Evolutionary conservation across 2,329 filamentous ascomycete genomes (phyloP).

Genomic region (Thielaviopsis populi): DNA sequence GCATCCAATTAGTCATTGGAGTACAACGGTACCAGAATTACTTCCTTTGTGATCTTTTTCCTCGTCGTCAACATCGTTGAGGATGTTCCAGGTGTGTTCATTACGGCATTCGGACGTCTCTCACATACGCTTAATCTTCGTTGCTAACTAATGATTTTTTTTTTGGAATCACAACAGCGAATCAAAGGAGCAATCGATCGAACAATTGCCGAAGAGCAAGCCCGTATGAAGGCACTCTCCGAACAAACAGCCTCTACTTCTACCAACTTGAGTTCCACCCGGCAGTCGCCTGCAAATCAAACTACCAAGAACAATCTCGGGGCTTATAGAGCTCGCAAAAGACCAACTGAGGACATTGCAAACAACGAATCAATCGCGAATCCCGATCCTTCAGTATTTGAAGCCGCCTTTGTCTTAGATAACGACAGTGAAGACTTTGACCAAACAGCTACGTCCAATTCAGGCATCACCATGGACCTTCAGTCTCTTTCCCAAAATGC

Average conservation of each 20-base stretch:
- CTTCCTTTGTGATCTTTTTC: not conserved
- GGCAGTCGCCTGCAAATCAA: slow-evolving; percentile 23
- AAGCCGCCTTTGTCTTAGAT: slow-evolving; percentile 72
- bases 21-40: not conserved
- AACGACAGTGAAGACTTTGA: slow-evolving; percentile 46
- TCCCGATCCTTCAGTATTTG: slow-evolving; percentile 77
- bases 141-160: not conserved
- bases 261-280: slow-evolving; percentile 27
- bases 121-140: not conserved
- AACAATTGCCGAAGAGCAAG: slow-evolving; percentile 82
- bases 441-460: slow-evolving; percentile 27
- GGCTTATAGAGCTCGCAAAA: slow-evolving; percentile 24
- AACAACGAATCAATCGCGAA: slow-evolving; percentile 32
- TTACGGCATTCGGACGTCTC: too few relatives aligned
- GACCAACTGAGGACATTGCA: slow-evolving; percentile 19
- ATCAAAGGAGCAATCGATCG: slow-evolving; percentile 74
- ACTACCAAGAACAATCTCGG: slow-evolving; percentile 14
- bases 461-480: not conserved
- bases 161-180: slow-evolving; percentile 36
- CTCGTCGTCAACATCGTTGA: not conserved
- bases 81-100: slow-evolving; percentile 19
- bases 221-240: slow-evolving; percentile 48
- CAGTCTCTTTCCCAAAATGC: not conserved
- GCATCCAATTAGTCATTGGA: not conserved
- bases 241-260: slow-evolving; percentile 30